Conservation (phyloP, 371 early-diverging fungal genomes). For the Syncephalis plumigaleata region DNA sequence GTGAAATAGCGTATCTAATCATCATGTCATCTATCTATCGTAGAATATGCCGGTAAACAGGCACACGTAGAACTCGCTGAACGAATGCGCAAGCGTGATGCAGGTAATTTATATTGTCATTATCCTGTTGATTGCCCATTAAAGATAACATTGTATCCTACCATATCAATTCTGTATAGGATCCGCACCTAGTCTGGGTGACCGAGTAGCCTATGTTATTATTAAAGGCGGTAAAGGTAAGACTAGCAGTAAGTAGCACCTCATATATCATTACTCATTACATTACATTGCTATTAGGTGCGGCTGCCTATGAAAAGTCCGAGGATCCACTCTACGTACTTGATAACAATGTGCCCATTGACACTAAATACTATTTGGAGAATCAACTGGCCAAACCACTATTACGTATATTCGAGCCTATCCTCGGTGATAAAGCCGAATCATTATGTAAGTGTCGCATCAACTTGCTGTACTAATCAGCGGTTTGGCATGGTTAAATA, state of each 20-base stretch:
- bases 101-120: constrained; percentile 21
- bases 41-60: constrained; percentile 92
- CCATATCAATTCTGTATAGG: no score
- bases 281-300: constrained; percentile 14
- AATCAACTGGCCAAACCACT: constrained; percentile 97
- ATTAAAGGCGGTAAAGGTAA: constrained; percentile 74
- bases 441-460: constrained; percentile 57
- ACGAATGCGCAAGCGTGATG: constrained; percentile 92
- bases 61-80: constrained; percentile 96
- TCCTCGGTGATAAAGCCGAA: constrained; percentile 82
- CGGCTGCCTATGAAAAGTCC: constrained; percentile 91
- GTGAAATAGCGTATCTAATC: background rate
- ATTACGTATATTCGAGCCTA: constrained; percentile 95
- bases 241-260: no score
- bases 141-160: background rate
- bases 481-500: background rate
- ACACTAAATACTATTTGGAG: constrained; percentile 97
- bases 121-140: constrained; percentile 1
- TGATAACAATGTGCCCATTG: constrained; percentile 97
- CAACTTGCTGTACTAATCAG: background rate
- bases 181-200: constrained; percentile 93
- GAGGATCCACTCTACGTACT: constrained; percentile 99
- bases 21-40: background rate
- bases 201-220: constrained; percentile 99
- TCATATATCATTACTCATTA: no score